Evolutionary conservation across 1,284 basidiomycete species (phyloP).

Genomic region (Moesziomyces parantarcticus): DNA sequence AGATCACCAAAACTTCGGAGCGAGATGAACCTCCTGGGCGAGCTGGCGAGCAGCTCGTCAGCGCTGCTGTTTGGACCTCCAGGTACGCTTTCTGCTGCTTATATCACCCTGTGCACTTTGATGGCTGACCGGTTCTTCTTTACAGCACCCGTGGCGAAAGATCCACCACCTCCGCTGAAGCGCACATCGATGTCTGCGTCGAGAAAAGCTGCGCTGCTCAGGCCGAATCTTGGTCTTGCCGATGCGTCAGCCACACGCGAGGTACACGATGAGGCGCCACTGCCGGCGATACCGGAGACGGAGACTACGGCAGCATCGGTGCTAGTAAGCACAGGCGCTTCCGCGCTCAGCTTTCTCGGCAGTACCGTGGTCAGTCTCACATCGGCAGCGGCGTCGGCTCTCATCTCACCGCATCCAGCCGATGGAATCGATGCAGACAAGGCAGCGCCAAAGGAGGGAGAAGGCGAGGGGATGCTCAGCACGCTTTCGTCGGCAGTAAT

Average conservation of each 20-base stretch:
- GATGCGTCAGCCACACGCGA: not conserved
- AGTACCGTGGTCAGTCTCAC: slow-evolving; percentile 16
- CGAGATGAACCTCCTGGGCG: slow-evolving; percentile 20
- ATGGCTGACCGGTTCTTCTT: too few relatives aligned
- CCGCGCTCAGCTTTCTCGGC: slow-evolving; percentile 24
- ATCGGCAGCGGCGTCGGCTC: slow-evolving; percentile 15
- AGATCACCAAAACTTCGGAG: not conserved
- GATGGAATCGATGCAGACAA: not conserved
- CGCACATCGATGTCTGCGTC: not conserved
- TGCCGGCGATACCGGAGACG: slow-evolving; percentile 6
- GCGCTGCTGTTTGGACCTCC: slow-evolving; percentile 26
- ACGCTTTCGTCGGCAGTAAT: slow-evolving; percentile 14
- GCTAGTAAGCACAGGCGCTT: slow-evolving; percentile 10
- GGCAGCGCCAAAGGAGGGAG: not conserved
- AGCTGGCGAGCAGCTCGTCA: slow-evolving; percentile 19
- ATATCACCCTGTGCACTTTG: not conserved
- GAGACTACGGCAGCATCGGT: slow-evolving; percentile 9
- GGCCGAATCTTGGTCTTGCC: slow-evolving; percentile 11
- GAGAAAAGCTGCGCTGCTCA: slow-evolving; percentile 9
- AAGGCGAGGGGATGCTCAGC: slow-evolving; percentile 1
- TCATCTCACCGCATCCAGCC: slow-evolving; percentile 1
- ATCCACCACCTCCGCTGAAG: slow-evolving; percentile 4
- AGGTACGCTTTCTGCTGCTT: slow-evolving; percentile 1
- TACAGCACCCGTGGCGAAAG: slow-evolving; percentile 25
- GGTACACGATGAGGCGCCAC: slow-evolving; percentile 7